phyloP scores from a whole-genome alignment of 192 early-diverging fungal genomes.

The Phycomyces nitens region DNA sequence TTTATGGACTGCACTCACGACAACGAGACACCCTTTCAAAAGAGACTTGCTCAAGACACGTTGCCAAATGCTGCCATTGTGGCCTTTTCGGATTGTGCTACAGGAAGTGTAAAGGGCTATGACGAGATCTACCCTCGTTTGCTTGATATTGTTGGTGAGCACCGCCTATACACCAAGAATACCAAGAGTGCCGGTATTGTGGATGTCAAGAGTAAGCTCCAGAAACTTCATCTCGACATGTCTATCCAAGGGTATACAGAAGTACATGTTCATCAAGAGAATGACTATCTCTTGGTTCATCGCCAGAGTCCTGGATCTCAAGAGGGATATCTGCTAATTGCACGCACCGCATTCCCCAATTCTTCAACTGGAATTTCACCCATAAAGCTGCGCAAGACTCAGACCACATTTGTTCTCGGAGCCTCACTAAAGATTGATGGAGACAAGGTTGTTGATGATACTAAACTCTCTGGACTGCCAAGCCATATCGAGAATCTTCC shows the following conservation, averaged over 20 bases:
- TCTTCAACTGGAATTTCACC: slow-evolving; percentile 43
- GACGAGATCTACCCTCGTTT: slow-evolving; percentile 90
- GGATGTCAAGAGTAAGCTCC: slow-evolving; percentile 68
- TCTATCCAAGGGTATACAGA: slow-evolving; percentile 82
- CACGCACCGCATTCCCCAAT: slow-evolving; percentile 79
- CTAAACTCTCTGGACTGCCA: slow-evolving; percentile 42
- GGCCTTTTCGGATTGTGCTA: slow-evolving; percentile 85
- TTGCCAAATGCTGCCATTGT: slow-evolving; percentile 89
- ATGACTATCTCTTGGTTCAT: slow-evolving; percentile 91
- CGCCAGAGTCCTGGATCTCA: slow-evolving; percentile 87
- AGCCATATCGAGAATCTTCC: slow-evolving; percentile 48
- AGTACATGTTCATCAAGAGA: slow-evolving; percentile 95
- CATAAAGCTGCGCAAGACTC: slow-evolving; percentile 59
- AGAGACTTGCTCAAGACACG: slow-evolving; percentile 84
- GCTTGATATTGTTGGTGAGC: slow-evolving; percentile 87
- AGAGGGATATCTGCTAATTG: slow-evolving; percentile 89
- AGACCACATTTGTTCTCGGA: slow-evolving; percentile 52
- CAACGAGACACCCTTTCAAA: slow-evolving; percentile 94
- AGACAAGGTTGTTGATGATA: slow-evolving; percentile 21
- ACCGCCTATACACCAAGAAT: slow-evolving; percentile 70
- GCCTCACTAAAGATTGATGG: slow-evolving; percentile 49
- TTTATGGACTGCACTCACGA: slow-evolving; percentile 99
- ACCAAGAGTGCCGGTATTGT: slow-evolving; percentile 54
- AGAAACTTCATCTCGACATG: slow-evolving; percentile 79
- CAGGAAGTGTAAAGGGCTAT: slow-evolving; percentile 96